These are phyloP conservation scores for Wilcoxina mikolae DNA, from an alignment of 495 filamentous ascomycete species.

Conservation along the genomic window DNA sequence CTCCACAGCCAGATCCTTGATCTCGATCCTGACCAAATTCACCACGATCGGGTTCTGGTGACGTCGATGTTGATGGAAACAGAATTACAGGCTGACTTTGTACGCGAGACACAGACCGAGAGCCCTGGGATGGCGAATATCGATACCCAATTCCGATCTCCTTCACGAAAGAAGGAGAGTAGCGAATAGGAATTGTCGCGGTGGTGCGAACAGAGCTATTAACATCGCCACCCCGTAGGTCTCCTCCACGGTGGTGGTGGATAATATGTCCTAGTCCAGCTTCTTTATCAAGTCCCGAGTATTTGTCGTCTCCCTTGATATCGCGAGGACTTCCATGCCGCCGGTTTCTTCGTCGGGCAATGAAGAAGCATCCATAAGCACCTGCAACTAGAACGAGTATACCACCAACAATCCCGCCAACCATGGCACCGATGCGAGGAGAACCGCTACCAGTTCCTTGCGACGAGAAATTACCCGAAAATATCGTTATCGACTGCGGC, in stretches of 20 bases:
- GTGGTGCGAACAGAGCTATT: conserved; percentile 10
- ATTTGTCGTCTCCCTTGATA: conserved; percentile 2
- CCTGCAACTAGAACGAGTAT: conserved; percentile 5
- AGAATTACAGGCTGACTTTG: neutral
- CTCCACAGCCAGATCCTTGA: neutral
- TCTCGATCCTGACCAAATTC: neutral
- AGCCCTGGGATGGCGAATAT: neutral
- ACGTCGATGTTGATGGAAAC: neutral
- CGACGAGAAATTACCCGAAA: conserved; percentile 8
- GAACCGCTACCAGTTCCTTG: neutral
- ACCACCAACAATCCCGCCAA: conserved; percentile 24
- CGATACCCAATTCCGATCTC: neutral
- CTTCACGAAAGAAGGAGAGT: neutral
- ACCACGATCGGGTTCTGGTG: neutral
- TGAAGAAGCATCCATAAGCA: neutral
- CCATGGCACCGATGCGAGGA: conserved; percentile 18
- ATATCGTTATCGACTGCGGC: conserved; percentile 14
- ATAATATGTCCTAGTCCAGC: conserved; percentile 4
- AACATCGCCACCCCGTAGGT: neutral
- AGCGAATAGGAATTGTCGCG: conserved; percentile 4
- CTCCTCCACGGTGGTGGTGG: conserved; percentile 8
- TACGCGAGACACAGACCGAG: neutral
- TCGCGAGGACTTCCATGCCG: neutral
- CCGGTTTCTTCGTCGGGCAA: neutral
- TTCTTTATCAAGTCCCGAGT: conserved; percentile 3